Evolutionary conservation across 371 early-diverging fungal genomes (phyloP).

Genomic region (Mortierella sp.): DNA sequence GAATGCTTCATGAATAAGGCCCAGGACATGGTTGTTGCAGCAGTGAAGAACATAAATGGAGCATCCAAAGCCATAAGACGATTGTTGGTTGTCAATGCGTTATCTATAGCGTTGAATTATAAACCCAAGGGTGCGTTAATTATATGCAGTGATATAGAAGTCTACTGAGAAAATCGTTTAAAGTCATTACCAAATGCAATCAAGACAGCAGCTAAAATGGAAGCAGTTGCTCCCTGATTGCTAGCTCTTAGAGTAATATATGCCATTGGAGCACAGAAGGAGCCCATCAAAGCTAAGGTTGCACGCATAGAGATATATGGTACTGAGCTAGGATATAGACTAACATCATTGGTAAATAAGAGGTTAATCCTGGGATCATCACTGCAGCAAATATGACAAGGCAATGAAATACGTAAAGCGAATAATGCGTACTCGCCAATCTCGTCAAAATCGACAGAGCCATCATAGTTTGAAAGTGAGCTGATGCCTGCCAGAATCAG

Average conservation of each 20-base stretch:
- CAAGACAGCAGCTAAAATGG: conserved; percentile 28
- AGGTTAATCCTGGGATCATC: not conserved
- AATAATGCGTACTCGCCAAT: conserved; percentile 32
- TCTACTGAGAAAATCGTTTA: not conserved
- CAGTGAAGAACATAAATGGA: conserved; percentile 83
- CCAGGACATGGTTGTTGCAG: conserved; percentile 78
- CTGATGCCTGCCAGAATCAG: conserved; percentile 83
- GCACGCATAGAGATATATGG: conserved; percentile 25
- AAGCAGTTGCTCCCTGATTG: conserved; percentile 17
- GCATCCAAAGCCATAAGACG: conserved; percentile 89
- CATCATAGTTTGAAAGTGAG: conserved; percentile 6
- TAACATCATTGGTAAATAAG: not conserved
- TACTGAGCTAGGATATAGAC: not conserved
- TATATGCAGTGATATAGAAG: too few species aligned
- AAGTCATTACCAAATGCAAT: conserved; percentile 31
- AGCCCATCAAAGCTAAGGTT: conserved; percentile 20
- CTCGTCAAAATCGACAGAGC: conserved; percentile 30
- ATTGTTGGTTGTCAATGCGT: conserved; percentile 84
- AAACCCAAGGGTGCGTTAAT: too few species aligned
- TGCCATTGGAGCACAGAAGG: conserved; percentile 39
- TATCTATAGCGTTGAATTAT: conserved; percentile 66
- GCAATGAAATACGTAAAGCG: not conserved
- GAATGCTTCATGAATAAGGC: conserved; percentile 73
- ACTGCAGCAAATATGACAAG: not conserved
- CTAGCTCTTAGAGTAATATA: conserved; percentile 31